These are phyloP conservation scores for Aquilaria malaccensis DNA, from an alignment of 345 rosid species.

Conservation along the genomic window DNA sequence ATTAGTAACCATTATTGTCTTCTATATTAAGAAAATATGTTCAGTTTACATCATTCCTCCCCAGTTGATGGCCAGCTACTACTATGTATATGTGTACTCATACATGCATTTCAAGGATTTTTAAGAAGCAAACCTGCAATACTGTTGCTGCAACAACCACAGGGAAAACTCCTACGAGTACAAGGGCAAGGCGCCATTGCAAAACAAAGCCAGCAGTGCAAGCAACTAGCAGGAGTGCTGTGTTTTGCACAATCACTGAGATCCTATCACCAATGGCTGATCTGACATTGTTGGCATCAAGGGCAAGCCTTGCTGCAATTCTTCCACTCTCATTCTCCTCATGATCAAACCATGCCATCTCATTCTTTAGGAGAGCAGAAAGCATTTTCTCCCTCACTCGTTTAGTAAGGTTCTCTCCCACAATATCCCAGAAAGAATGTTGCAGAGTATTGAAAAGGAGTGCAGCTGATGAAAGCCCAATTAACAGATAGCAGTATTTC, in stretches of 20 bases:
- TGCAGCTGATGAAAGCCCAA: constrained; percentile 93
- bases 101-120: neutral
- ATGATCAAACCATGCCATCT: constrained; percentile 98
- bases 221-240: constrained; percentile 90
- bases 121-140: constrained; percentile 59
- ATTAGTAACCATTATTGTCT: no score
- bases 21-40: no score
- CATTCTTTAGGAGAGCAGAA: constrained; percentile 74
- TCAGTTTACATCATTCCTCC: no score
- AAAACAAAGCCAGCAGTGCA: constrained; percentile 96
- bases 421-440: constrained; percentile 97
- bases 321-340: constrained; percentile 96
- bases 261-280: constrained; percentile 97
- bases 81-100: no score
- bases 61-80: no score
- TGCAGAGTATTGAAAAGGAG: constrained; percentile 89
- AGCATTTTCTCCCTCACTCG: constrained; percentile 97
- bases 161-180: constrained; percentile 88
- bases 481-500: constrained; percentile 82
- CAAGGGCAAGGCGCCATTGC: constrained; percentile 99
- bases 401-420: constrained; percentile 95
- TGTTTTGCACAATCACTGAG: constrained; percentile 92
- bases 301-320: constrained; percentile 81
- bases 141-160: constrained; percentile 98
- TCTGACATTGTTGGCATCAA: constrained; percentile 96